Percentiles rank a stretch among this genome's conserved stretches.
Conservation (phyloP, 75 land plant genomes). For the Pinus taeda region DNA sequence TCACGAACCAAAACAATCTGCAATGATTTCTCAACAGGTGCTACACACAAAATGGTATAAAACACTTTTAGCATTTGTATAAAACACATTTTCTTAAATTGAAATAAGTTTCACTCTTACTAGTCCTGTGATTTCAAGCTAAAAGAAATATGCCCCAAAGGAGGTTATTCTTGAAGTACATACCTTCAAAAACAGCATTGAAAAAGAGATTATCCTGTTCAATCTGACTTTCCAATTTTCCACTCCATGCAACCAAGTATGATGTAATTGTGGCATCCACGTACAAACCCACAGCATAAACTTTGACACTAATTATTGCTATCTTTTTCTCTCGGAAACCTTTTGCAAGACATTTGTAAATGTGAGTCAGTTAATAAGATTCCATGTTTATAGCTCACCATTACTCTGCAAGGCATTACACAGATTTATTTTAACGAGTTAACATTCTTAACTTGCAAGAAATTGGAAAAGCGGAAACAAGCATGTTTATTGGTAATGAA, state of each 20-base stretch:
- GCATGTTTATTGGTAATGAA: too few relatives aligned
- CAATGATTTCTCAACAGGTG: conserved; percentile 29
- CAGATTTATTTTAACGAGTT: too few relatives aligned
- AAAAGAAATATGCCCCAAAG: neutral
- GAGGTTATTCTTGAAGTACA: neutral
- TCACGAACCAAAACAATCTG: conserved; percentile 22
- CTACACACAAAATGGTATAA: neutral
- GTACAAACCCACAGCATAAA: neutral
- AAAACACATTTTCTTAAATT: too few relatives aligned
- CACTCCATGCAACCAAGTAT: neutral
- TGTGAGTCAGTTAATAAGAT: neutral
- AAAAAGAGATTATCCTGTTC: conserved; percentile 5
- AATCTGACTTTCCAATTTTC: neutral
- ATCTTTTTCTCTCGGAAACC: conserved; percentile 3
- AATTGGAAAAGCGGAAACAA: too few relatives aligned
- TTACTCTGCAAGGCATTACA: too few relatives aligned
- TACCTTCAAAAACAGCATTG: neutral
- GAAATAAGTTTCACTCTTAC: too few relatives aligned
- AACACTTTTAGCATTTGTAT: neutral
- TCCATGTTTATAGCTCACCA: too few relatives aligned
- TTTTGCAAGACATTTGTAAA: neutral
- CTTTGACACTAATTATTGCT: neutral
- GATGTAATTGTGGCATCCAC: neutral
- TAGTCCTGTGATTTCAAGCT: neutral
- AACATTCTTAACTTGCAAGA: too few relatives aligned